Evolutionary conservation across 768 basidiomycete genomes (phyloP).

Genomic region (Candolleomyces aberdarensis): DNA sequence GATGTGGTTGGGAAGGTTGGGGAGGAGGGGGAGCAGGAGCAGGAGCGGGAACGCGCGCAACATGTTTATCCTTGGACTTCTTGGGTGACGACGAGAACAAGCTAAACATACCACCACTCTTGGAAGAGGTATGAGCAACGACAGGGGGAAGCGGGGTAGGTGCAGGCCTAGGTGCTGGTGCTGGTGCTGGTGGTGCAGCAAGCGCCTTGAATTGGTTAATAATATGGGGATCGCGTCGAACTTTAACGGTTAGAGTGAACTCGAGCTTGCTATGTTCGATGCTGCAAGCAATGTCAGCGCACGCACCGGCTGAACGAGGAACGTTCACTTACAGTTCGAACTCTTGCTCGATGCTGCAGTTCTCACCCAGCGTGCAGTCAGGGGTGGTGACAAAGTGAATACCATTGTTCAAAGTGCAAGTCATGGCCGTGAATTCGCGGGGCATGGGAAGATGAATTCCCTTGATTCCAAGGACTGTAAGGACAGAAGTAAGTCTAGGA

Average conservation of each 20-base stretch:
- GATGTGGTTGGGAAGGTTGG: slow-evolving; percentile 34
- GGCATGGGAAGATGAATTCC: slow-evolving; percentile 78
- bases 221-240: slow-evolving; percentile 85
- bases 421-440: slow-evolving; percentile 65
- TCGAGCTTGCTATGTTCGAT: slow-evolving; percentile 95
- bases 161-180: slow-evolving; percentile 37
- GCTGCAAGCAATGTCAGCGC: slow-evolving; percentile 32
- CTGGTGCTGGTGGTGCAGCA: slow-evolving; percentile 33
- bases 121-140: slow-evolving; percentile 48
- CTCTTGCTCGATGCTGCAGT: slow-evolving; percentile 77
- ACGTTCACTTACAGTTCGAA: slow-evolving; percentile 73
- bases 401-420: slow-evolving; percentile 92
- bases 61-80: slow-evolving; percentile 51
- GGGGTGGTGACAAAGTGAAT: slow-evolving; percentile 95
- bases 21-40: slow-evolving; percentile 32
- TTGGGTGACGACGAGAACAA: slow-evolving; percentile 79
- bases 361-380: slow-evolving; percentile 55
- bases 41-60: slow-evolving; percentile 37
- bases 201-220: slow-evolving; percentile 71
- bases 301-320: not conserved
- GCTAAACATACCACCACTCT: slow-evolving; percentile 62
- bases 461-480: slow-evolving; percentile 71
- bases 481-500: slow-evolving; percentile 11
- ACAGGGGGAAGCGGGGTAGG: slow-evolving; percentile 29
- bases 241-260: slow-evolving; percentile 86